Base-by-base conservation (phyloP, 176 grass and related monocot genomes). In the Aegilops umbellulata region DNA sequence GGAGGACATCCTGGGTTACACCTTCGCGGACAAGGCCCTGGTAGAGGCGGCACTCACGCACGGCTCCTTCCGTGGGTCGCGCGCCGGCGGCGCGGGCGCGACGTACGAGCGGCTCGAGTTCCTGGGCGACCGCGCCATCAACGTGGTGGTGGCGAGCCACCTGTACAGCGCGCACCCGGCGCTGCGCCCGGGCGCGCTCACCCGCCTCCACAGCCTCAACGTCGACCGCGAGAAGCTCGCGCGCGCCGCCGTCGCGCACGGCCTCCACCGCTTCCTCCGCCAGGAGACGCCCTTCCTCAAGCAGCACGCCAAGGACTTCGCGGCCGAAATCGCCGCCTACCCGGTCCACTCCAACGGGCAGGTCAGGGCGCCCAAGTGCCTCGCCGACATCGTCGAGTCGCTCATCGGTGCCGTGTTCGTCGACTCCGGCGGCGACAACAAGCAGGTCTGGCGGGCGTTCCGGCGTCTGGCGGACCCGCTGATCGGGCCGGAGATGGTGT, bases 61-160 rank as follows among this genome's bases (percentile, higher is more conserved):
- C 47, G 19, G 2, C 5, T 89, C 91, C 0, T 66, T 80, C 44
- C 36, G 15, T n/a, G 14, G 46, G 46, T 49, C 14, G 46, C 67
- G 10, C 5, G 60, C 41, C 34, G 79, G 22, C 31, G 23, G 60
- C 61, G 34, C 3, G 25, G 74, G 8, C 14, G 36, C 19, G 32
- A 32, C 82, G 26, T 90, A 90, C 72, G 63, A 90, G 60, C 41
- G 86, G 20, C 64, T 90, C 7, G 85, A 93, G 71, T 93, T 90
- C 78, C 8, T 90, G 10, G 92, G 92, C 44, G 88, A 90, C 49
- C 77, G 88, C 10, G 82, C 72, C 15, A 57, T 90, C 65, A 81
- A 62, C 75, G 41, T 9, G 27, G n/a, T 44, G 13, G 77, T 93
- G 20, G 85, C 88, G 4, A 32, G n/a, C 7, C 64, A 90, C n/a